Evolutionary conservation across 2,329 filamentous ascomycete species (phyloP), one percentile per base, ranked within the genome.

Genomic region (Trichoderma arundinaceum): DNA sequence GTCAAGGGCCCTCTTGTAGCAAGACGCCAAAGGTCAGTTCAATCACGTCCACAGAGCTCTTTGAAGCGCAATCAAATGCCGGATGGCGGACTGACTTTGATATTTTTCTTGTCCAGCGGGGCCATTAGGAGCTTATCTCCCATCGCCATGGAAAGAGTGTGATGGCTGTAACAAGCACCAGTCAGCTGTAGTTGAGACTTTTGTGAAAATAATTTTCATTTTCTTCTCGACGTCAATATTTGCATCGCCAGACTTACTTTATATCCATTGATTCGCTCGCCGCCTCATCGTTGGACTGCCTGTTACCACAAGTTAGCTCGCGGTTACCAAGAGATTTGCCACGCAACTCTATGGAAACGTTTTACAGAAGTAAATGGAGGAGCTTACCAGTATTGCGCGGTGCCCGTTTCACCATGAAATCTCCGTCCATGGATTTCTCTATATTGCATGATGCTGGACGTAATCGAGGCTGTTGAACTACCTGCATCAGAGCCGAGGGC

Each of bases 401-500:
- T 58, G 41, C 59, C 59, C 15, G 46, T 66, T 41, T 66, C 65
- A n/a, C 59, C 41, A 60, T 76, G 74, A 46, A 71, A 76, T 1
- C 74, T 74, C 13, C 75, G 74, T 4, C 73, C 73, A 39, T 77
- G 73, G 19, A 77, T 67, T 19, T 64, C 69, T 44, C 75, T 74
- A 60, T 77, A 77, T 43, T 76, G 70, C 32, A 74, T 71, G 41
- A 77, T 74, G 65, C 74, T 77, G 7, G 74, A 73, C 4, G 72
- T 71, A 3, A 78, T 68, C 13, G 76, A 77, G 1, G 72, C 70
- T 0, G 74, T 77, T 2, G 74, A 76, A 12, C 72, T 73, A 28
- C 17, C 56, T 38, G 65, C 19, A 22, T 69, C 68, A 10, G 71
- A 68, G 8, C 68, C 71, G 32, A 73, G 61, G 13, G 72, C 70